Percentiles rank a stretch among this genome's conserved stretches.
phyloP scores from a whole-genome alignment of 2,329 filamentous ascomycete species.

The Xylariaceae sp. region DNA sequence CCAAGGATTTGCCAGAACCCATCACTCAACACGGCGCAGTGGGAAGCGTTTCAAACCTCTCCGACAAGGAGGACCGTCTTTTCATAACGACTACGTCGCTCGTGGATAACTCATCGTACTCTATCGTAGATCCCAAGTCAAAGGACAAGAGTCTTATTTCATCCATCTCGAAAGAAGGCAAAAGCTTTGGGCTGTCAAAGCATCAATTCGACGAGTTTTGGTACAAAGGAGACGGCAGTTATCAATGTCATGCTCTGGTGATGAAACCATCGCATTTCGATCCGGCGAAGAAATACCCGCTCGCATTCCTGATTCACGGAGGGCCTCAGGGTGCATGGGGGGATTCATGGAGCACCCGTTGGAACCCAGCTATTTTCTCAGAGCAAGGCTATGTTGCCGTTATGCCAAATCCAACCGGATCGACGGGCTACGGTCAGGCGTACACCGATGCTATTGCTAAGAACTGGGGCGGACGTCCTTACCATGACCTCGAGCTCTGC shows the following conservation, averaged over 20 bases:
- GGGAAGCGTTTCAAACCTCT: constrained; percentile 50
- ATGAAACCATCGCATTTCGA: constrained; percentile 68
- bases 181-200: constrained; percentile 62
- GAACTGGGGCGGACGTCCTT: constrained; percentile 84
- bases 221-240: constrained; percentile 62
- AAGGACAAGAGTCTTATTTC: constrained; percentile 47
- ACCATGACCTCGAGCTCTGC: constrained; percentile 74
- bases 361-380: constrained; percentile 84
- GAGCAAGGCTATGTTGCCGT: constrained; percentile 86
- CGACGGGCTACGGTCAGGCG: constrained; percentile 76
- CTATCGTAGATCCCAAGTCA: constrained; percentile 51
- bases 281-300: constrained; percentile 68
- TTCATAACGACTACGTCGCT: constrained; percentile 68
- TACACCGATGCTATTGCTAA: constrained; percentile 73
- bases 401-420: constrained; percentile 78
- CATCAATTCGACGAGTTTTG: constrained; percentile 67
- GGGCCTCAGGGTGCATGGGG: constrained; percentile 76
- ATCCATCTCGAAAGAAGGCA: constrained; percentile 64
- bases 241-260: constrained; percentile 68
- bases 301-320: constrained; percentile 78
- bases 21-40: constrained; percentile 56
- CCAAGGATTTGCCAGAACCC: constrained; percentile 45
- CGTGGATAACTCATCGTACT: constrained; percentile 70
- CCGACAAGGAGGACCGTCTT: constrained; percentile 44
- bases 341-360: constrained; percentile 69